Evolutionary conservation across 75 land plant species (phyloP).

Genomic region (Picea glauca): DNA sequence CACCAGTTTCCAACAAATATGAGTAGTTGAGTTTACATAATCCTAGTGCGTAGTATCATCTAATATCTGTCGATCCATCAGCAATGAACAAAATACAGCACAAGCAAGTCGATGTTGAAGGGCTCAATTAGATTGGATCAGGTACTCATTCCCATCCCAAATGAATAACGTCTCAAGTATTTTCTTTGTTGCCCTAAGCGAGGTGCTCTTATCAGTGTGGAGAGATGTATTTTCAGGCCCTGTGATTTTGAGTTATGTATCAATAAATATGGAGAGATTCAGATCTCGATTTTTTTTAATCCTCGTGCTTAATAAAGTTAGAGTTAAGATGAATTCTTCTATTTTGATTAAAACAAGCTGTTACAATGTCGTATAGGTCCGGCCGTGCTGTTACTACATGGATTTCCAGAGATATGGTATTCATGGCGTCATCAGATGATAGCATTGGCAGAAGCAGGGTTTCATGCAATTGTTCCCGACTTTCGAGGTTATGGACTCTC

Average conservation of each 20-base stretch:
- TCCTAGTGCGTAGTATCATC: too few species aligned
- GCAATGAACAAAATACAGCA: slow-evolving; percentile 35
- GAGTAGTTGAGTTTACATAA: too few species aligned
- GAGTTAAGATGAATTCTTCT: neutral
- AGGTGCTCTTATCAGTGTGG: too few species aligned
- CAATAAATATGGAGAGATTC: neutral
- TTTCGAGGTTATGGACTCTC: slow-evolving; percentile 68
- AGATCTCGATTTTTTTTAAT: neutral
- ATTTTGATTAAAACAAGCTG: neutral
- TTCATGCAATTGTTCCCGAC: slow-evolving; percentile 59
- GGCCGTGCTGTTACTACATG: slow-evolving; percentile 59
- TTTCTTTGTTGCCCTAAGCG: too few species aligned
- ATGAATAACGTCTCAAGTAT: too few species aligned
- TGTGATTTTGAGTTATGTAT: too few species aligned
- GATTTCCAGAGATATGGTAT: slow-evolving; percentile 84
- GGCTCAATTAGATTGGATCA: slow-evolving; percentile 35
- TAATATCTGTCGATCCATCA: too few species aligned
- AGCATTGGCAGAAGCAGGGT: slow-evolving; percentile 62
- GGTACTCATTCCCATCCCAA: slow-evolving; percentile 7
- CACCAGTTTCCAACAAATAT: too few species aligned
- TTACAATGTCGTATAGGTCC: slow-evolving; percentile 19
- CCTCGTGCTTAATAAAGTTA: too few species aligned
- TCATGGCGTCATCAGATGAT: slow-evolving; percentile 79
- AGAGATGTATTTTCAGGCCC: too few species aligned
- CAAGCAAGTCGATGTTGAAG: slow-evolving; percentile 21